Base-by-base conservation (phyloP, 371 early-diverging fungal species). In the Mucor circinelloides region DNA sequence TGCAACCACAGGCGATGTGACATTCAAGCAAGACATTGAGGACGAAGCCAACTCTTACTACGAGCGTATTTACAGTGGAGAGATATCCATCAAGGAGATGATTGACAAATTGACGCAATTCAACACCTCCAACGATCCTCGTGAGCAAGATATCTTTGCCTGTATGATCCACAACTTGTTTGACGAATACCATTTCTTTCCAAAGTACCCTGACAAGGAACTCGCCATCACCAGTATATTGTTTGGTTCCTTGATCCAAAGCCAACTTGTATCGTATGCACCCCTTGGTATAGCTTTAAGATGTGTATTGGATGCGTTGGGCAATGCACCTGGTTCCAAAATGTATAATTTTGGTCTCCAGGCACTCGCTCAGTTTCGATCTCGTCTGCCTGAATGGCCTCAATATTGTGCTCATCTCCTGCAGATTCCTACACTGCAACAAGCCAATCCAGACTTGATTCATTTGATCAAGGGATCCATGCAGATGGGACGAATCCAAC, bases 181-280 rank as follows among this genome's bases (percentile, higher is more conserved):
- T 72, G 99, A 98, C 66, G 99, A 98, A 75, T 97, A 94, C 76
- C 89, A 91, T 44, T 97, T 94, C 71, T 96, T 98, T 64, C 84
- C 92, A 8, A 91, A 93, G 70, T 98, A 97, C 74, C 98, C 98
- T 2, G 97, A 95, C 46, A 92, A 92, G 69, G 94, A 96, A 73
- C 83, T 98, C n/a, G 78, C 89, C 3, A 88, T 96, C 28, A 96
- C 98, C 0, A 91, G 92, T 60, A 85, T 88, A 27, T 83, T 98
- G 36, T 95, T 98, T 77, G 98, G 99, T 6, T 80, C 88, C 4
- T 71, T 98, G 65, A 90, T 98, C 23, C 94, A 94, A 66, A 86
- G 91, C 64, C 94, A 93, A 36, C 77, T 97, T 34, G 89, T 96
- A 13, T 84, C 92, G 0, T 87, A 88, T 34, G 81, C 84, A 17